These are phyloP conservation scores for Chrysanthemum lavandulifolium DNA, from an alignment of 129 eudicot genomes.

Conservation along the genomic window DNA sequence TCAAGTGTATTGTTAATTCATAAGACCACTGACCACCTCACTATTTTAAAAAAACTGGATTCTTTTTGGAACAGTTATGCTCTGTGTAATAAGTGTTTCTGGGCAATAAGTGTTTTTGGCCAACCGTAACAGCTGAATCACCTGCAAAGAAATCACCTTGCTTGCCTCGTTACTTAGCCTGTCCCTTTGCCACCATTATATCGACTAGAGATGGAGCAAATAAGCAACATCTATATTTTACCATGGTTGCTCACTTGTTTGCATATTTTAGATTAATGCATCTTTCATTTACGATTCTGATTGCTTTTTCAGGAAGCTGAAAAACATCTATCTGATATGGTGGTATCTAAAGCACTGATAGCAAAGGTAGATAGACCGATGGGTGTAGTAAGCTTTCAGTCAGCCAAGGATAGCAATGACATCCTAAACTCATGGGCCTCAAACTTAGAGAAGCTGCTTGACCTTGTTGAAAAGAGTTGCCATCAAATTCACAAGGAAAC, in stretches of 20 bases:
- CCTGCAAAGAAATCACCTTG: too few species aligned
- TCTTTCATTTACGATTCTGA: background rate
- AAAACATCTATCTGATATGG: slow-evolving; percentile 88
- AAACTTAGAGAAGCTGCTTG: slow-evolving; percentile 89
- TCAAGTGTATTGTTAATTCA: too few species aligned
- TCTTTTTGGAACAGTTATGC: too few species aligned
- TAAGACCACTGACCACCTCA: too few species aligned
- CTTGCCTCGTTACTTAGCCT: too few species aligned
- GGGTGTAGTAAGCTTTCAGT: slow-evolving; percentile 67
- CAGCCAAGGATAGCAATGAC: slow-evolving; percentile 81
- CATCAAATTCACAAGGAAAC: slow-evolving; percentile 98
- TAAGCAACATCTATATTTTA: too few species aligned
- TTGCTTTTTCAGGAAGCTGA: slow-evolving; percentile 62
- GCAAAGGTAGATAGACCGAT: slow-evolving; percentile 88
- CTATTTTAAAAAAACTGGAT: too few species aligned
- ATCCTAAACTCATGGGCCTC: slow-evolving; percentile 83
- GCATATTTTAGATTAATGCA: background rate
- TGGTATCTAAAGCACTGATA: slow-evolving; percentile 78
- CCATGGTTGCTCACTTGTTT: background rate
- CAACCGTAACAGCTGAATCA: too few species aligned
- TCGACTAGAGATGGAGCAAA: too few species aligned
- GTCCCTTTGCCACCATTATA: too few species aligned
- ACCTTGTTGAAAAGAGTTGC: slow-evolving; percentile 97
- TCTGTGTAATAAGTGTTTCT: too few species aligned
- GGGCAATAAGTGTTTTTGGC: too few species aligned